phyloP scores from a whole-genome alignment of 176 grass and related monocot species.

The Poa pratensis region DNA sequence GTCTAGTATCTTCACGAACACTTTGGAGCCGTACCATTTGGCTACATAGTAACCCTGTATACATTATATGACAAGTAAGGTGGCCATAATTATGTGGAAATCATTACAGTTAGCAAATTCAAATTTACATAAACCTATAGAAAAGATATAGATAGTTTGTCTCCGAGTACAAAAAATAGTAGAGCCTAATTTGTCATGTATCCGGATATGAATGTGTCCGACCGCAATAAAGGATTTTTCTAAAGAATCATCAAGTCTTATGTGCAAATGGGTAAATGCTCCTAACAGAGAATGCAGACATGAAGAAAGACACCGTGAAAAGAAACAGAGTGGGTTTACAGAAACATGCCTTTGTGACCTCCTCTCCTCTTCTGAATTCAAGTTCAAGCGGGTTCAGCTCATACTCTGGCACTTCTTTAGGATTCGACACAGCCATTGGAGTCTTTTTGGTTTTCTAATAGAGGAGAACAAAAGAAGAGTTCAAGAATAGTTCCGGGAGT shows the following conservation, averaged over 20 bases:
- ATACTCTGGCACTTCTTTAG: conserved; percentile 88
- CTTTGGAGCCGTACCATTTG: conserved; percentile 97
- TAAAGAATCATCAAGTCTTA: not conserved
- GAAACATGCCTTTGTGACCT: conserved; percentile 67
- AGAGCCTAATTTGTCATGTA: not conserved
- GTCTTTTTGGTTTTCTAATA: conserved; percentile 77
- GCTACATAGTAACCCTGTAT: conserved; percentile 76
- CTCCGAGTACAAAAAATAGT: not conserved
- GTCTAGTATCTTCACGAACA: conserved; percentile 89
- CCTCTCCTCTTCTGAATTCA: conserved; percentile 73
- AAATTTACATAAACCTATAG: not conserved
- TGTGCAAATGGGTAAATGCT: not conserved
- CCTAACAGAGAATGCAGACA: not conserved
- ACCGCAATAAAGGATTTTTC: too few species aligned
- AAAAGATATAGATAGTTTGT: not conserved
- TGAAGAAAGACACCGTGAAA: not conserved
- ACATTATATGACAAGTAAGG: conserved; percentile 35
- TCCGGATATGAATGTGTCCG: conserved; percentile 20
- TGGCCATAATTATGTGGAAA: conserved; percentile 28
- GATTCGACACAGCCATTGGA: conserved; percentile 92
- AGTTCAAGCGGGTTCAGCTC: conserved; percentile 91
- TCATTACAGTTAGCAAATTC: not conserved
- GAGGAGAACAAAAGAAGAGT: conserved; percentile 23
- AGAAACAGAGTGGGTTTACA: not conserved
- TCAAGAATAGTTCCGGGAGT: not conserved